Base-by-base conservation (phyloP, 371 early-diverging fungal species). In the Fennellomyces sp. region DNA sequence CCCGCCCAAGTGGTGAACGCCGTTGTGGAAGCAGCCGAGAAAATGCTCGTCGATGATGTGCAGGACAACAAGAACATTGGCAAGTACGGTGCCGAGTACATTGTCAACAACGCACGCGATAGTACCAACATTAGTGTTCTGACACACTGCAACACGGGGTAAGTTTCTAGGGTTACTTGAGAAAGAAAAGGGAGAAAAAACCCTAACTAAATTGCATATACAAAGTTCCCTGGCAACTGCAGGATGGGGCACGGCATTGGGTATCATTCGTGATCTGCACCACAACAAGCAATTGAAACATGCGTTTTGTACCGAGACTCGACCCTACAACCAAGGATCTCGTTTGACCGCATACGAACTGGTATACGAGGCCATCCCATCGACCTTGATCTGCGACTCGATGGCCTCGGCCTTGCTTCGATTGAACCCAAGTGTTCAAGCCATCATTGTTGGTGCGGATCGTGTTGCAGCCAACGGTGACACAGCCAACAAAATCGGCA, bases 401-500 rank as follows among this genome's bases (percentile, higher is more conserved):
- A 96, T 97, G 89, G 98, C 87, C 3, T 90, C 94, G 7, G 93
- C 92, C 6, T 72, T 97, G 15, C 64, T 97, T 38, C 70, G 73
- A 1, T 65, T 78, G 28, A 77, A 89, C 47, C 76, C 81, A 0
- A 47, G 66, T 47, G 80, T 84, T 5, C 77, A 84, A 13, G 98
- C 96, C 27, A 89, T 98, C 35, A 84, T 98, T 28, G 97, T 98
- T 2, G 98, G 98, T 42, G 98, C 98, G 1, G 98, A 98, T 66
- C 90, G 97, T 62, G 96, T 98, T 0, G 94, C 97, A 12, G 89
- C 90, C 29, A 98, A 97, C 61, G 98, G 98, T 31, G 98, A 98
- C 65, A 98, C 98, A 0, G 97, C 98, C 52, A 98, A 98, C 80
- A 98, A 98, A 78, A 96, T 98, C 52, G 98, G 98, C 26, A 98